phyloP scores from a whole-genome alignment of 371 early-diverging fungal species.

The Lichtheimia ornata region DNA sequence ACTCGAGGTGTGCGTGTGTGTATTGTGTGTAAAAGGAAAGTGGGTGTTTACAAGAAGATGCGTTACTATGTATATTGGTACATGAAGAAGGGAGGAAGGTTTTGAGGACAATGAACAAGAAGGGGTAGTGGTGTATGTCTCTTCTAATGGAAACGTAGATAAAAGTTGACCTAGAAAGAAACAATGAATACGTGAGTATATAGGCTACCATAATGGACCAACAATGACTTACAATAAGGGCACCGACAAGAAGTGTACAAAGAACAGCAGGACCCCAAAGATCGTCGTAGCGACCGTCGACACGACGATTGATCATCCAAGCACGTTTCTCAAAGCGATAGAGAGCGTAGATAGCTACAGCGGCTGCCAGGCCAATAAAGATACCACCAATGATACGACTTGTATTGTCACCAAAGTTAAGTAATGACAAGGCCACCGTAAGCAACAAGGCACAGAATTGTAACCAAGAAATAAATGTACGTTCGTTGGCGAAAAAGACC shows the following conservation, averaged over 20 bases:
- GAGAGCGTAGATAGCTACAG: conserved; percentile 70
- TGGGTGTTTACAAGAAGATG: neutral
- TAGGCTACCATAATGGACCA: neutral
- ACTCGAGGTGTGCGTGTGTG: neutral
- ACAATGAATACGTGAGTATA: neutral
- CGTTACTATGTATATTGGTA: conserved; percentile 2
- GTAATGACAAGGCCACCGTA: conserved; percentile 76
- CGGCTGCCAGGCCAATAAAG: conserved; percentile 79
- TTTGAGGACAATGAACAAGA: too few species aligned
- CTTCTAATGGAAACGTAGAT: conserved; percentile 36
- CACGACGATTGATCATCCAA: conserved; percentile 60
- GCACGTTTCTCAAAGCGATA: conserved; percentile 91
- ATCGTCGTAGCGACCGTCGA: conserved; percentile 64
- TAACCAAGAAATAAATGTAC: conserved; percentile 96
- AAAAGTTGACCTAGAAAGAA: conserved; percentile 38
- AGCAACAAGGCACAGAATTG: conserved; percentile 81
- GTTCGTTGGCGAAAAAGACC: conserved; percentile 99
- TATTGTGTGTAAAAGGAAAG: neutral
- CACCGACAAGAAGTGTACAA: conserved; percentile 78
- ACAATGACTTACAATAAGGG: conserved; percentile 30
- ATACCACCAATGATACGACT: conserved; percentile 73
- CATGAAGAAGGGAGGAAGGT: neutral
- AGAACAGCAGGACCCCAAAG: conserved; percentile 81
- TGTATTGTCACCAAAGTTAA: conserved; percentile 86
- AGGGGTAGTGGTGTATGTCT: neutral